Evolutionary conservation across 2,329 filamentous ascomycete species (phyloP), one percentile per base, ranked within the genome.

Genomic region (Alternaria burnsii): DNA sequence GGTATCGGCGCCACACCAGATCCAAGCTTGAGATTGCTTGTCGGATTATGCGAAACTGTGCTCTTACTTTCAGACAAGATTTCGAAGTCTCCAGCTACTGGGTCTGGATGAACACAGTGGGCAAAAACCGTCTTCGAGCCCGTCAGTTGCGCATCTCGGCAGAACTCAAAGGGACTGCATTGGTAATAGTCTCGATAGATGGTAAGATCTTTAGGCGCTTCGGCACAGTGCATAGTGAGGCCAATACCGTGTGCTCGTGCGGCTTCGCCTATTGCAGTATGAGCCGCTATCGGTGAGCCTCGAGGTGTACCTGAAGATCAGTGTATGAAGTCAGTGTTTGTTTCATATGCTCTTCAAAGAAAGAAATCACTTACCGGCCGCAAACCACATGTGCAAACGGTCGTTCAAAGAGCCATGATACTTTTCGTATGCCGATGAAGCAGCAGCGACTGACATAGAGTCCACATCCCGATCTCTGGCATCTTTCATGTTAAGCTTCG

Each of bases 341-440:
- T 30, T 11, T 30, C 28, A 11, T 11, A 12, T 30, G 28, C 10
- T 11, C 11, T 30, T 12, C 11, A 30, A 5, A 30, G 10, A 30
- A 11, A 30, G 28, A 30, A 10, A 30, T 11, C 11, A 30, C 28
- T 8, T 12, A 30, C 32, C 79, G 9, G 79, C 79, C 2, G 82
- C 80, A 51, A 82, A 79, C 82, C 83, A 85, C 12, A 84, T 80
- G 26, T 82, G 79, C 20, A 85, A 73, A 1, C 82, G 77, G 46
- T 78, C 77, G 61, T 80, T 72, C 50, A 71, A 79, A 14, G 76
- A 70, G 14, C 75, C 76, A 54, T 75, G 66, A 56, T 74, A 63
- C 16, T 56, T 59, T 42, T 59, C 18, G 61, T 81, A 73, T 0
- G 78, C 77, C 5, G 65, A 53, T 6, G 80, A 64, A 28, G 77